phyloP scores from a whole-genome alignment of 1,139 yeast genomes.

The Candida sanyaensis region DNA sequence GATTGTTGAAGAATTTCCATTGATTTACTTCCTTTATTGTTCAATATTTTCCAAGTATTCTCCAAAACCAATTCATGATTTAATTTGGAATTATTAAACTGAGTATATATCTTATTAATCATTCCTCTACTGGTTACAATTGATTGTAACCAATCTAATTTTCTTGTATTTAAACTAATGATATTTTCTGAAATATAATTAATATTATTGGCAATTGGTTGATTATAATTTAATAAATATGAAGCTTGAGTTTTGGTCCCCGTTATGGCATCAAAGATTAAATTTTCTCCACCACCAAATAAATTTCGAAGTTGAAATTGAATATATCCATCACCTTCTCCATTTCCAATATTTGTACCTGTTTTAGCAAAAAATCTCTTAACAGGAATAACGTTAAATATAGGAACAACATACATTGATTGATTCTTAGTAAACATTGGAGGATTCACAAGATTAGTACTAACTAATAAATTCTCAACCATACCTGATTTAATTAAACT shows the following conservation, averaged over 20 bases:
- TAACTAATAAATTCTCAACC: conserved; percentile 46
- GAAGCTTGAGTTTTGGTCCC: conserved; percentile 84
- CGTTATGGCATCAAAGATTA: conserved; percentile 72
- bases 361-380: conserved; percentile 76
- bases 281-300: conserved; percentile 85
- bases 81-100: conserved; percentile 17
- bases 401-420: conserved; percentile 50
- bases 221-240: conserved; percentile 60
- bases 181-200: conserved; percentile 56
- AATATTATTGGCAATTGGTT: conserved; percentile 60
- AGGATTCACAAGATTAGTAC: conserved; percentile 34
- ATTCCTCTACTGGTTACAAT: conserved; percentile 62
- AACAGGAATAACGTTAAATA: conserved; percentile 59
- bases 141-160: conserved; percentile 69
- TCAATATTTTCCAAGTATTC: conserved; percentile 61
- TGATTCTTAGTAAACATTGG: conserved; percentile 13
- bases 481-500: conserved; percentile 45
- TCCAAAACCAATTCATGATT: conserved; percentile 69
- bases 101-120: conserved; percentile 49
- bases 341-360: conserved; percentile 94
- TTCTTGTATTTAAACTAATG: conserved; percentile 58
- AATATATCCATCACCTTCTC: conserved; percentile 92
- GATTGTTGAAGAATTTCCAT: conserved; percentile 43
- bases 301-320: conserved; percentile 74
- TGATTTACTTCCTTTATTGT: conserved; percentile 41